phyloP scores from a whole-genome alignment of 2,329 filamentous ascomycete genomes.

The Trichoderma atroviride region DNA sequence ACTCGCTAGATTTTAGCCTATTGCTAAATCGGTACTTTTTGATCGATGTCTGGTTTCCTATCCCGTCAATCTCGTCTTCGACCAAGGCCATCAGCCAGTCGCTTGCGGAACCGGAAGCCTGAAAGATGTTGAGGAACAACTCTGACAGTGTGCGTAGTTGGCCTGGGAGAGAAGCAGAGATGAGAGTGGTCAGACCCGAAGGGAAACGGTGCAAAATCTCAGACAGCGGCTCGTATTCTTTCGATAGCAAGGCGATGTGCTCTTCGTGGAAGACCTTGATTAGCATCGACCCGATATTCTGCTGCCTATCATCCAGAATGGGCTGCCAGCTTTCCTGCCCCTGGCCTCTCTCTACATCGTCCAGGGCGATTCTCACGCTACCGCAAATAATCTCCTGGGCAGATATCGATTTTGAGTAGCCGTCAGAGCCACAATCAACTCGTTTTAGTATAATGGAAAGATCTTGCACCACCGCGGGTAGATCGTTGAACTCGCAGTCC shows the following conservation, averaged over 20 bases:
- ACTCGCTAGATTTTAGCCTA: constrained; percentile 72
- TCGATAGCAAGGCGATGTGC: constrained; percentile 81
- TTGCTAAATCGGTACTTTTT: constrained; percentile 74
- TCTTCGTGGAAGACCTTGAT: constrained; percentile 85
- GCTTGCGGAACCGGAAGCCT: constrained; percentile 79
- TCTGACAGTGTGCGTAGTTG: constrained; percentile 82
- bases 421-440: constrained; percentile 54
- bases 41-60: constrained; percentile 77
- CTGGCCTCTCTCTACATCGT: constrained; percentile 74
- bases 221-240: constrained; percentile 81
- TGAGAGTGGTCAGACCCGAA: constrained; percentile 80
- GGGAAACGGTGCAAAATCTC: constrained; percentile 84
- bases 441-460: constrained; percentile 74
- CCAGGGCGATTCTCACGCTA: constrained; percentile 78
- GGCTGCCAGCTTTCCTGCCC: constrained; percentile 89
- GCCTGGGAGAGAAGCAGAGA: constrained; percentile 75
- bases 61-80: constrained; percentile 95
- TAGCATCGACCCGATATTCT: constrained; percentile 79
- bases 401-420: constrained; percentile 43
- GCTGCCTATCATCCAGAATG: constrained; percentile 74
- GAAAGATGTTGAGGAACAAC: constrained; percentile 89
- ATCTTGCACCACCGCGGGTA: constrained; percentile 69
- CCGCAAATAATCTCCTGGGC: constrained; percentile 62
- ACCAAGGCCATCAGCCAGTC: constrained; percentile 94
- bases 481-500: constrained; percentile 74